A percentile compares a stretch with the other conserved stretches of the same genome.
These are phyloP conservation scores for Fonsecaea erecta DNA, from an alignment of 2,329 filamentous ascomycete species.

Conservation along the genomic window DNA sequence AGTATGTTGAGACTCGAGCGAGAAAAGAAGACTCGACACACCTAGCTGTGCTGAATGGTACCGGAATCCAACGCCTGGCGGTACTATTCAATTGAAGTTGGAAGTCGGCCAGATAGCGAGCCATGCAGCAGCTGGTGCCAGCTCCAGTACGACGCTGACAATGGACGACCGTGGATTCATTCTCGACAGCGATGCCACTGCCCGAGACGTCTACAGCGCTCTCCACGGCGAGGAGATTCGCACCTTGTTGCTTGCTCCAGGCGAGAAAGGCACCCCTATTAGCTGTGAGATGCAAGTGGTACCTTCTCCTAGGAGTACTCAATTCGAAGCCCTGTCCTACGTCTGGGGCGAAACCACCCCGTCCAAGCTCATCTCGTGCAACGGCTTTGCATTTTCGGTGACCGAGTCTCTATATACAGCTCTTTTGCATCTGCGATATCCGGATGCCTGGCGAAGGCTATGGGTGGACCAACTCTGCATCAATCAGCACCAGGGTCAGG, in stretches of 20 bases:
- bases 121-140: not conserved
- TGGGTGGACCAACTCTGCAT: conserved; percentile 33
- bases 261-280: conserved; percentile 21
- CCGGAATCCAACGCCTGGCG: too few species aligned
- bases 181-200: conserved; percentile 21
- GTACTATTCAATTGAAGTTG: not conserved
- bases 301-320: conserved; percentile 15
- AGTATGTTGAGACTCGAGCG: too few species aligned
- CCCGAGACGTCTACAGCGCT: conserved; percentile 26
- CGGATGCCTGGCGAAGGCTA: conserved; percentile 24
- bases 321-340: conserved; percentile 31
- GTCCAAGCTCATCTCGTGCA: conserved; percentile 23
- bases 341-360: conserved; percentile 30
- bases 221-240: conserved; percentile 23
- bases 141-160: not conserved
- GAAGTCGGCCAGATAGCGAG: not conserved
- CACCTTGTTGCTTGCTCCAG: conserved; percentile 24
- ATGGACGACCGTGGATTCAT: conserved; percentile 29
- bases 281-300: conserved; percentile 26
- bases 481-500: conserved; percentile 22
- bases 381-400: conserved; percentile 27
- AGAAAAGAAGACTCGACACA: too few species aligned
- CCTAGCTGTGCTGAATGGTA: too few species aligned
- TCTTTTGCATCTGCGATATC: conserved; percentile 21
- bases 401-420: conserved; percentile 27